Conservation (phyloP, 2,329 filamentous ascomycete genomes). For the Epichloe glyceriae region DNA sequence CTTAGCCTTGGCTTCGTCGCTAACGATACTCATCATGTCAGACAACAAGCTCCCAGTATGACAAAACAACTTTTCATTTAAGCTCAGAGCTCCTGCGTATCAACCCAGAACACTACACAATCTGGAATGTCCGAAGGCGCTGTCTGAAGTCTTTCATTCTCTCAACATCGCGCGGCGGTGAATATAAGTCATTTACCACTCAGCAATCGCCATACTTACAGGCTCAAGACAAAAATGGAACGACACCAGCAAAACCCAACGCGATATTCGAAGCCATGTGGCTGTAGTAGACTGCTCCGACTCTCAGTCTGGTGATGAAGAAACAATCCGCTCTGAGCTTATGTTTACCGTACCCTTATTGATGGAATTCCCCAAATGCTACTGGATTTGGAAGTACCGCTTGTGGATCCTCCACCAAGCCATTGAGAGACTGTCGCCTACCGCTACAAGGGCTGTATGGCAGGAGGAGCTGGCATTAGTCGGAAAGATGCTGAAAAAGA, state of each 20-base stretch:
- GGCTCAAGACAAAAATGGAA: not conserved
- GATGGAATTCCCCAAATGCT: conserved; percentile 84
- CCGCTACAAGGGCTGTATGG: conserved; percentile 57
- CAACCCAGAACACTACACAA: conserved; percentile 82
- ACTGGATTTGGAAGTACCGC: conserved; percentile 98
- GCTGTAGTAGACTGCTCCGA: not conserved
- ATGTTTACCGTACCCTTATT: conserved; percentile 74
- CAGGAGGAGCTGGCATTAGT: conserved; percentile 70
- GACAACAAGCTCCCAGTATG: not conserved
- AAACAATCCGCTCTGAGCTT: conserved; percentile 57
- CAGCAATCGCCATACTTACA: not conserved
- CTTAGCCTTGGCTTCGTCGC: not conserved
- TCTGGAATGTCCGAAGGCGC: conserved; percentile 79
- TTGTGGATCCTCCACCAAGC: conserved; percentile 70
- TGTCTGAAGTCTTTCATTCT: conserved; percentile 38
- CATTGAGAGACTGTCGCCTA: conserved; percentile 45
- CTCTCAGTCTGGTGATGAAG: not conserved
- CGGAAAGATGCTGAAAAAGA: conserved; percentile 82
- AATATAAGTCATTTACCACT: not conserved
- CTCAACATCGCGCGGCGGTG: not conserved
- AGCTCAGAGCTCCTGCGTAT: conserved; percentile 54
- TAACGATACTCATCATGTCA: not conserved
- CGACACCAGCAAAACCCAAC: not conserved
- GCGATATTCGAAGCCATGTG: not conserved
- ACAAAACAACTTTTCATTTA: conserved; percentile 8